Conservation (phyloP, 2,329 filamentous ascomycete genomes). For the Colletotrichum salicis region DNA sequence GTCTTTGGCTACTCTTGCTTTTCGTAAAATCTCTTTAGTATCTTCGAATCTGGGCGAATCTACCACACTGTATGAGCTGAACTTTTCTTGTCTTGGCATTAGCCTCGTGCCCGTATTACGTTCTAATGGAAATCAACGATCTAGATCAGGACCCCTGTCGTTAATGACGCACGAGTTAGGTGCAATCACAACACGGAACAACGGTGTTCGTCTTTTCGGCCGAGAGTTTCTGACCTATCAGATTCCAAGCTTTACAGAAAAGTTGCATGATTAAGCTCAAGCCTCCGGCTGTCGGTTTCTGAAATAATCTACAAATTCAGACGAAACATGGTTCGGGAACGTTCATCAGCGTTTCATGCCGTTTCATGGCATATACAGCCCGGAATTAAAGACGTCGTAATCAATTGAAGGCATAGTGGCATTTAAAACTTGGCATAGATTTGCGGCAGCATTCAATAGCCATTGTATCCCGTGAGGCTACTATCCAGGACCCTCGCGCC, state of each 20-base stretch:
- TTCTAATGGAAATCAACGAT: too few relatives aligned
- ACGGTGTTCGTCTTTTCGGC: not conserved
- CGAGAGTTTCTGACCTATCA: not conserved
- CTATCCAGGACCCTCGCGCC: not conserved
- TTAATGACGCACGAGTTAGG: not conserved
- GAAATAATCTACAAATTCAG: not conserved
- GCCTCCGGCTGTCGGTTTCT: not conserved
- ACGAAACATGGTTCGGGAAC: conserved; percentile 15
- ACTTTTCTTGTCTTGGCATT: too few relatives aligned
- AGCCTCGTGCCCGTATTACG: too few relatives aligned
- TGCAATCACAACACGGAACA: not conserved
- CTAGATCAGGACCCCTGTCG: not conserved
- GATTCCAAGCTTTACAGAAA: not conserved
- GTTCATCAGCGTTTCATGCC: conserved; percentile 15
- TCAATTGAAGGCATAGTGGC: not conserved
- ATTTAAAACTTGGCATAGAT: not conserved
- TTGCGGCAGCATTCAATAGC: not conserved
- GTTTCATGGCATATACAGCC: conserved; percentile 16
- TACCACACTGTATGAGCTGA: too few relatives aligned
- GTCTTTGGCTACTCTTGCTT: too few relatives aligned
- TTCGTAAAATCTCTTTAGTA: too few relatives aligned
- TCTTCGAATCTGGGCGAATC: too few relatives aligned
- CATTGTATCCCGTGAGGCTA: not conserved
- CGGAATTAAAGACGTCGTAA: not conserved
- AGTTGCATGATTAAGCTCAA: not conserved